phyloP scores from a whole-genome alignment of 129 eudicot genomes.

The Centella asiatica region DNA sequence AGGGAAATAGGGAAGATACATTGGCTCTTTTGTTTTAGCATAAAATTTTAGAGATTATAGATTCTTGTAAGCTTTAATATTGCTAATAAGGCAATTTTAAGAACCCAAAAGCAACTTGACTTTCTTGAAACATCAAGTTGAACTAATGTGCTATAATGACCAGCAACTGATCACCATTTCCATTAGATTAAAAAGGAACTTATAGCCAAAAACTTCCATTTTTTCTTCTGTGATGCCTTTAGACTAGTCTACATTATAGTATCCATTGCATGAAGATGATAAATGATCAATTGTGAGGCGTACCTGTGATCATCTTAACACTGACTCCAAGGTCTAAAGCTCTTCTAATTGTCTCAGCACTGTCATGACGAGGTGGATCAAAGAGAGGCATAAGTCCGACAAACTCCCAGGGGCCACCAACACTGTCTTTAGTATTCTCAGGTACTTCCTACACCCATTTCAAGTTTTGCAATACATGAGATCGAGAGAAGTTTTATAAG shows the following conservation, averaged over 20 bases:
- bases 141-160: too few relatives aligned
- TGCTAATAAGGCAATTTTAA: too few relatives aligned
- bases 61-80: neutral
- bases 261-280: neutral
- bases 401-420: conserved; percentile 85
- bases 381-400: conserved; percentile 81
- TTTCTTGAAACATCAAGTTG: too few relatives aligned
- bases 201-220: too few relatives aligned
- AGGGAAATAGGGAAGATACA: neutral
- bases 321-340: conserved; percentile 84
- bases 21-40: too few relatives aligned
- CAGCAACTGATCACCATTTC: too few relatives aligned
- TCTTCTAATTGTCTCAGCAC: conserved; percentile 84
- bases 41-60: too few relatives aligned
- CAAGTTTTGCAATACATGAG: neutral
- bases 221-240: too few relatives aligned
- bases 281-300: neutral
- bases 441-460: conserved; percentile 50
- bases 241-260: too few relatives aligned
- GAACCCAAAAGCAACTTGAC: too few relatives aligned
- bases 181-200: too few relatives aligned
- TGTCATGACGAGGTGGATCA: conserved; percentile 90
- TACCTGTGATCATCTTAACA: conserved; percentile 88
- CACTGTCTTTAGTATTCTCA: conserved; percentile 62
- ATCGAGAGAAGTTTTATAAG: neutral